Evolutionary conservation across 2,329 filamentous ascomycete species (phyloP), one percentile per base, ranked within the genome.

Genomic region (Pseudogymnoascus sp.): DNA sequence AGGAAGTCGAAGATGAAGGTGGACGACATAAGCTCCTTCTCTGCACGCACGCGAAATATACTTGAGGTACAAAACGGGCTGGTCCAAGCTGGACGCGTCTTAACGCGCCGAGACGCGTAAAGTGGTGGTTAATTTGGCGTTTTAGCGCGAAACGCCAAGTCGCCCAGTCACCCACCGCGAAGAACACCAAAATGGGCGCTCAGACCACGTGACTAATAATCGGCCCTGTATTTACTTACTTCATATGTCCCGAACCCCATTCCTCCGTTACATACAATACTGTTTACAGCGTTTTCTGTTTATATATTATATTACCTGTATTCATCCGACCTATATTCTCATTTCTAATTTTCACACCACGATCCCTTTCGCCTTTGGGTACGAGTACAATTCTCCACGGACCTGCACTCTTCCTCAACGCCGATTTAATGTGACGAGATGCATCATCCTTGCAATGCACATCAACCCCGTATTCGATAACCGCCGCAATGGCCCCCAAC

Each of bases 141-240:
- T 28, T 52, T 52, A 52, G 41, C 41, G 41, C 23, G 41, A n/a
- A 52, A 52, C 41, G 41, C 23, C 41, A 52, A 52, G 41, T 52
- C 41, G 23, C 41, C 41, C 41, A 52, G 41, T 52, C 23, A 12
- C 41, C 13, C 23, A 52, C 23, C 41, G n/a, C 41, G 41, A 26
- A 45, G 21, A 26, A 26, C 39, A n/a, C 15, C n/a, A 19, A 10
- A 4, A 28, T 28, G 23, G 13, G 3, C 2, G 5, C 12, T 3
- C 0, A 0, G 0, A 30, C 30, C 41, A 52, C 41, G 41, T 52
- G 41, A 52, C 3, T 12, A 2, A 18, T 2, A 18, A n/a, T 52
- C 9, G n/a, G 21, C n/a, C 3, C 2, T 10, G 15, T 28, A 10
- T 18, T 52, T 18, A 4, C 2, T 18, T 52, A 52, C 41, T 52